phyloP scores from a whole-genome alignment of 352 stramenopile genomes.

The Phytophthora cajani region DNA sequence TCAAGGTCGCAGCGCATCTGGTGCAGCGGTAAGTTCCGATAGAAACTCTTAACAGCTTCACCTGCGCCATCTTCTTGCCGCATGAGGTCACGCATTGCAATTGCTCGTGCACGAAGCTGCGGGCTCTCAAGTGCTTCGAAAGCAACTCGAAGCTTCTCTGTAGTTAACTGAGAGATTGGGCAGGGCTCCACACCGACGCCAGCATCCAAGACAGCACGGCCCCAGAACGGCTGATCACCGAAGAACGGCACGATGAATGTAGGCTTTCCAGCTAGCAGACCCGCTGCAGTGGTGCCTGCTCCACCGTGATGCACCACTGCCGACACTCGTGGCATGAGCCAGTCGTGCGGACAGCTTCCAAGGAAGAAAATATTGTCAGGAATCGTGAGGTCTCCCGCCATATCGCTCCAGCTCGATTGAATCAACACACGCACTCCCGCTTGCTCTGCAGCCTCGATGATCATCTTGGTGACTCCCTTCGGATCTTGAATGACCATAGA shows the following conservation, averaged over 20 bases:
- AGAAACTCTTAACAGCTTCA: conserved; percentile 88
- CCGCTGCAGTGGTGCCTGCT: conserved; percentile 92
- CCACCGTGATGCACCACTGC: conserved; percentile 87
- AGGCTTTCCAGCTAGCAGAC: conserved; percentile 89
- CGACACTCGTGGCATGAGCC: conserved; percentile 89
- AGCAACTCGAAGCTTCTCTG: conserved; percentile 76
- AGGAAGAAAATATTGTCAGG: conserved; percentile 73
- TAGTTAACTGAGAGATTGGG: conserved; percentile 83
- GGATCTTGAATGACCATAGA: conserved; percentile 92
- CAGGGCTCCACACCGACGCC: conserved; percentile 89
- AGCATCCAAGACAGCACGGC: conserved; percentile 78
- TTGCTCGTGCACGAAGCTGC: conserved; percentile 58
- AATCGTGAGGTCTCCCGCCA: conserved; percentile 54
- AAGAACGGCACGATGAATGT: conserved; percentile 97
- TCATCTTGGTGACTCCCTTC: conserved; percentile 76
- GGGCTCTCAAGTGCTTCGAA: conserved; percentile 73
- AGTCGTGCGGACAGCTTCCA: conserved; percentile 87
- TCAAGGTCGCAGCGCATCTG: conserved; percentile 88
- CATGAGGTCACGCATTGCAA: conserved; percentile 69
- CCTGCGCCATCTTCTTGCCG: conserved; percentile 85
- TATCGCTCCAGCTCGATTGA: conserved; percentile 90
- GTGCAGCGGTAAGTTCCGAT: conserved; percentile 82
- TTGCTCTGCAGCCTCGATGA: conserved; percentile 75
- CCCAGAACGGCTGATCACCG: conserved; percentile 95
- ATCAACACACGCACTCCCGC: conserved; percentile 86